phyloP scores from a whole-genome alignment of 2,329 filamentous ascomycete species.

The Cryphonectria japonica region DNA sequence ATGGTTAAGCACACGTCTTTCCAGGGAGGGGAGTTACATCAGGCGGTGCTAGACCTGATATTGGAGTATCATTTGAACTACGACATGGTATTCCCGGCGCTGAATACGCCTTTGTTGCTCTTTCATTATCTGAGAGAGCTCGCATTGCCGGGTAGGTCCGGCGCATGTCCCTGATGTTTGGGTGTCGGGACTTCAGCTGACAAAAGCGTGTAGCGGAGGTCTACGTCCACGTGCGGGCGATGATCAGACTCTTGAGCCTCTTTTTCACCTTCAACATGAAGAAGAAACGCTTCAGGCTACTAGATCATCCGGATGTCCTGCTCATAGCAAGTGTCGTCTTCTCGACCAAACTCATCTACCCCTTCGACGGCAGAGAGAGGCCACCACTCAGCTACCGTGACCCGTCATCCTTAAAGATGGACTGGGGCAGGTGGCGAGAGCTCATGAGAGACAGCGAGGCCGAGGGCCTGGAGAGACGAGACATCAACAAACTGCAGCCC shows the following conservation, averaged over 20 bases:
- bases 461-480: slow-evolving; percentile 32
- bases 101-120: slow-evolving; percentile 72
- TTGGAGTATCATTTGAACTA: slow-evolving; percentile 70
- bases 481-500: slow-evolving; percentile 35
- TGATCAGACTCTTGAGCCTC: slow-evolving; percentile 56
- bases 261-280: slow-evolving; percentile 62
- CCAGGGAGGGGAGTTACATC: slow-evolving; percentile 64
- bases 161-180: neutral
- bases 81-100: slow-evolving; percentile 69
- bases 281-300: slow-evolving; percentile 48
- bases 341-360: slow-evolving; percentile 78
- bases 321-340: slow-evolving; percentile 73
- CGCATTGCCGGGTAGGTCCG: slow-evolving; percentile 69
- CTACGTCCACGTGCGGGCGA: slow-evolving; percentile 60
- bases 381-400: slow-evolving; percentile 56
- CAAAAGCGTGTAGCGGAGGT: slow-evolving; percentile 59
- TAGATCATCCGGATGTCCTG: slow-evolving; percentile 74
- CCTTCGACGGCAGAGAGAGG: slow-evolving; percentile 65
- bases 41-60: slow-evolving; percentile 63
- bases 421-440: slow-evolving; percentile 74
- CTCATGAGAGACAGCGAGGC: slow-evolving; percentile 45
- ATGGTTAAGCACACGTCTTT: slow-evolving; percentile 53
- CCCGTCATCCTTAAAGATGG: slow-evolving; percentile 61
- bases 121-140: slow-evolving; percentile 73
- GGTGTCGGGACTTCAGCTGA: slow-evolving; percentile 34